Evolutionary conservation across 1,284 basidiomycete species (phyloP).

Genomic region (Agroathelia rolfsii): DNA sequence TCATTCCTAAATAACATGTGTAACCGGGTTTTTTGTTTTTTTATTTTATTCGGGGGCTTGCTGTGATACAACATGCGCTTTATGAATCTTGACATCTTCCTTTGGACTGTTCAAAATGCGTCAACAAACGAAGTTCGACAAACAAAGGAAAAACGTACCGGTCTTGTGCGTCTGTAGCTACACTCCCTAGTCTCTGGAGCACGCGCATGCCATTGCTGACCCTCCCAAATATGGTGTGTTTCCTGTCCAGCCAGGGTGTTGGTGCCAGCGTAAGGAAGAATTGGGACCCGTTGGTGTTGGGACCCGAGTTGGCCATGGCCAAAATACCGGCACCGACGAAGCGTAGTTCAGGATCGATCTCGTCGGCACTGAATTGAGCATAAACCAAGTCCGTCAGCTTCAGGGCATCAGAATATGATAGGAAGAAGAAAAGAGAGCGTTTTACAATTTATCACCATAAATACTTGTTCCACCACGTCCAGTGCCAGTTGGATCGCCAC

Average conservation of each 20-base stretch:
- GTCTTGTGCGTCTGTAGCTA: slow-evolving; percentile 72
- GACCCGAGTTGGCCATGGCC: slow-evolving; percentile 98
- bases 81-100: slow-evolving; percentile 76
- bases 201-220: slow-evolving; percentile 81
- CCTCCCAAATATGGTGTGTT: slow-evolving; percentile 90
- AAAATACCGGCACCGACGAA: slow-evolving; percentile 95
- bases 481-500: slow-evolving; percentile 91
- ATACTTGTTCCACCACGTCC: slow-evolving; percentile 89
- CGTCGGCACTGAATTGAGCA: slow-evolving; percentile 73
- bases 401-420: neutral
- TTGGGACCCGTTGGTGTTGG: slow-evolving; percentile 89
- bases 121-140: slow-evolving; percentile 3
- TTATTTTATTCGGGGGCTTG: too few relatives aligned
- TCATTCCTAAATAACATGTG: too few relatives aligned
- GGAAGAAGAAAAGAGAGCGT: slow-evolving; percentile 19
- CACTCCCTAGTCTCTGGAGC: slow-evolving; percentile 71
- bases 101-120: slow-evolving; percentile 43
- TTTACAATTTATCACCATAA: slow-evolving; percentile 86
- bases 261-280: slow-evolving; percentile 98
- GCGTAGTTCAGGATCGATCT: slow-evolving; percentile 77
- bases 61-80: slow-evolving; percentile 49
- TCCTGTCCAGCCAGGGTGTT: slow-evolving; percentile 93
- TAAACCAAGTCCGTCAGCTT: neutral
- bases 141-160: slow-evolving; percentile 35
- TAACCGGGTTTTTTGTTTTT: too few relatives aligned